Conservation (phyloP, 1,284 basidiomycete species). For the Phlebopus sp. region DNA sequence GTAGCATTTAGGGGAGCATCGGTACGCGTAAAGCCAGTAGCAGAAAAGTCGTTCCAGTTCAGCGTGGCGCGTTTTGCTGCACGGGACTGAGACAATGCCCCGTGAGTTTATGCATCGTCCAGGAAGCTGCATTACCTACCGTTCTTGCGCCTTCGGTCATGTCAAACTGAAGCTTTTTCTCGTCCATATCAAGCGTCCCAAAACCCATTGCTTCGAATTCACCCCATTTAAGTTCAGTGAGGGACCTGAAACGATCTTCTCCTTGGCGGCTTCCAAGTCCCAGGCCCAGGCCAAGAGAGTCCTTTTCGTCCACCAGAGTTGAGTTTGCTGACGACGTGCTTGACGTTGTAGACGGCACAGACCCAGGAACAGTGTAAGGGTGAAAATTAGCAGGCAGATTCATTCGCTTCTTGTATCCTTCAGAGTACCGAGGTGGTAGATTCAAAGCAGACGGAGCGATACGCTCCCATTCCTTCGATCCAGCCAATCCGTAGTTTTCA, state of each 20-base stretch:
- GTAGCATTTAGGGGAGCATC: slow-evolving; percentile 74
- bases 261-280: slow-evolving; percentile 35
- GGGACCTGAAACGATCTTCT: slow-evolving; percentile 70
- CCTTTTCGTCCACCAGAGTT: slow-evolving; percentile 29
- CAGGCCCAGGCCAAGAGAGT: slow-evolving; percentile 18
- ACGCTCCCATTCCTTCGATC: slow-evolving; percentile 72
- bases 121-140: slow-evolving; percentile 43
- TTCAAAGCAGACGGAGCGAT: slow-evolving; percentile 60
- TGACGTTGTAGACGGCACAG: slow-evolving; percentile 25
- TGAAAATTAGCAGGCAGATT: slow-evolving; percentile 56
- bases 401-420: slow-evolving; percentile 70
- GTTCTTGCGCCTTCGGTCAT: slow-evolving; percentile 79
- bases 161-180: slow-evolving; percentile 81
- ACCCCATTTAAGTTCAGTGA: slow-evolving; percentile 86
- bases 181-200: slow-evolving; percentile 47
- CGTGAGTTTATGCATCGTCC: slow-evolving; percentile 3
- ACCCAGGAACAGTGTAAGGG: slow-evolving; percentile 42
- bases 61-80: slow-evolving; percentile 74
- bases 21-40: slow-evolving; percentile 73
- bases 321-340: slow-evolving; percentile 29
- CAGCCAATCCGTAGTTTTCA: slow-evolving; percentile 42
- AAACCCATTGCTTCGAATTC: slow-evolving; percentile 84
- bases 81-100: slow-evolving; percentile 48
- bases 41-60: slow-evolving; percentile 84
- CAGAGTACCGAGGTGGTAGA: slow-evolving; percentile 58